These are phyloP conservation scores for Potentilla sterilis DNA, from an alignment of 306 rosid genomes.

Conservation along the genomic window DNA sequence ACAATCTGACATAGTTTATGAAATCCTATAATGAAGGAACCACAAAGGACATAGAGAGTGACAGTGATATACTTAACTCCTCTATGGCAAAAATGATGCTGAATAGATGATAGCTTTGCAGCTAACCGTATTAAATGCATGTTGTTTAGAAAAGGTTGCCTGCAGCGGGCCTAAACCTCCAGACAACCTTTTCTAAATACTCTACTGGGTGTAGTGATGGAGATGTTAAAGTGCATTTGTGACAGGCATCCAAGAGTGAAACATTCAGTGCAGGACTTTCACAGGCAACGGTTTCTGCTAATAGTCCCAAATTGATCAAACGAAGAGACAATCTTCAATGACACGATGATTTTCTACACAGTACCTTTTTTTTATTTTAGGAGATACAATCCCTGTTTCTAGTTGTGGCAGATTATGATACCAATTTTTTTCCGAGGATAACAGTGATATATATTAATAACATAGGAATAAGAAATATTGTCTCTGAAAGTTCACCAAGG, in stretches of 20 bases:
- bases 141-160: neutral
- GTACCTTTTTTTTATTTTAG: no score
- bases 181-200: neutral
- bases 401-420: neutral
- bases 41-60: neutral
- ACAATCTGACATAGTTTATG: neutral
- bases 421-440: neutral
- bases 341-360: neutral
- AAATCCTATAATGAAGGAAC: neutral
- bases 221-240: neutral
- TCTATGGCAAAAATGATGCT: neutral
- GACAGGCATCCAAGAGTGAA: neutral
- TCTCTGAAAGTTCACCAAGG: conserved; percentile 58
- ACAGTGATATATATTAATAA: conserved; percentile 5
- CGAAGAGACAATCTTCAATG: neutral
- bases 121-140: neutral
- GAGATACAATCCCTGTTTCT: neutral
- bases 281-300: neutral
- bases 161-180: neutral
- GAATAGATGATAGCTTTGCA: neutral
- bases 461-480: conserved; percentile 29
- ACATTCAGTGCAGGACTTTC: neutral
- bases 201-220: neutral
- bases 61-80: neutral
- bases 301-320: neutral